Evolutionary conservation across 208 protist genomes (phyloP), one percentile per base, ranked within the genome.

Genomic region (Acanthamoeba polyphaga): DNA sequence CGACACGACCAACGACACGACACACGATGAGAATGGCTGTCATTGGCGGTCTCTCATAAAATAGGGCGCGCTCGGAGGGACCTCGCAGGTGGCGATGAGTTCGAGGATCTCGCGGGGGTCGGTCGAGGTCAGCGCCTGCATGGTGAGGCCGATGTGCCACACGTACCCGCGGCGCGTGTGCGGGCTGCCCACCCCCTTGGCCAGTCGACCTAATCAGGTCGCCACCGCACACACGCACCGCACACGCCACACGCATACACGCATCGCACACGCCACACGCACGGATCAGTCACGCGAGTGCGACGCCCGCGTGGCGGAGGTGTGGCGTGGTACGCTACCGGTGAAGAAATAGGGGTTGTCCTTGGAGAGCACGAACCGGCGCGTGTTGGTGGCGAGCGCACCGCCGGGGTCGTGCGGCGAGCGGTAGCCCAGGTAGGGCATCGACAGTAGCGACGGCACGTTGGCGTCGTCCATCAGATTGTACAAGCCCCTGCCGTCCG

Each of bases 381-480:
- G 32, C 5, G 95, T 96, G 60, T 95, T 93, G 49, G 51, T 1
- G 17, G 89, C 43, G 46, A 93, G 78, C n/a, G 8, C n/a, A 13
- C 89, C 62, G 9, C 49, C 38, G 17, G 89, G 89, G 46, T 93
- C 89, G 46, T 78, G 89, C 27, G 32, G 32, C 89, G 89, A 82
- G 7, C 24, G 22, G 27, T 76, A 78, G 38, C 95, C 95, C 24
- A 97, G 19, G 82, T 96, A 96, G 24, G 96, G 96, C 13, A 97
- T 84, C 8, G 94, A 95, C 19, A 97, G 82, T 0, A 97, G 93
- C 17, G 78, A 94, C n/a, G 96, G 96, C 27, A 96, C 62, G 68
- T 96, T 96, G 17, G 96, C 96, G 76, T 97, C 96, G 91, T 97
- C 96, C 96, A 97, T 97, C 32, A 97, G 74, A 43, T 94, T 49